Evolutionary conservation across 345 rosid genomes (phyloP).

Genomic region (Populus davidiana): DNA sequence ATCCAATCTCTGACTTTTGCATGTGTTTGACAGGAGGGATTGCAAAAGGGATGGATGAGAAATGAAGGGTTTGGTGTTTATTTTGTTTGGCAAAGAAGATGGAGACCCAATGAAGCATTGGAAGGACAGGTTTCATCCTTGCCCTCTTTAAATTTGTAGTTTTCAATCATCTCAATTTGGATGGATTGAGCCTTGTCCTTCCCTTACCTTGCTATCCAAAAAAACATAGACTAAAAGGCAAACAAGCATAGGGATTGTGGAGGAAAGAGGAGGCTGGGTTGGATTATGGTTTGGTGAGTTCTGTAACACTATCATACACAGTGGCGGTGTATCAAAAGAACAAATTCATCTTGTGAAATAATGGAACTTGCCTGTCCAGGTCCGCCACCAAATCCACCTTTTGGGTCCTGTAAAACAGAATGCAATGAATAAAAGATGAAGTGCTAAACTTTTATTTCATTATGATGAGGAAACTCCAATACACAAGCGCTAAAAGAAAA

Average conservation of each 20-base stretch:
- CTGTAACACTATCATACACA: neutral
- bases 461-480: neutral
- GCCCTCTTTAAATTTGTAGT: neutral
- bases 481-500: neutral
- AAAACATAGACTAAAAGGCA: neutral
- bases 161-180: neutral
- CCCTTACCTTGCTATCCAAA: neutral
- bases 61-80: neutral
- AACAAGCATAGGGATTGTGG: neutral
- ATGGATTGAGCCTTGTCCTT: neutral
- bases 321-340: neutral
- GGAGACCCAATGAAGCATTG: neutral
- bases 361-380: constrained; percentile 85
- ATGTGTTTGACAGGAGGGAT: neutral
- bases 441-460: neutral
- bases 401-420: constrained; percentile 51
- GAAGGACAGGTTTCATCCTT: neutral
- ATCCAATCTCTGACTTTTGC: neutral
- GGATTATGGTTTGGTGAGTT: neutral
- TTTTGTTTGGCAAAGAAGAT: neutral
- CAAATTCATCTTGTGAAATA: constrained; percentile 1
- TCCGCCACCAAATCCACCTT: constrained; percentile 97
- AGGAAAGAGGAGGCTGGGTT: neutral
- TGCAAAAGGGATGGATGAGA: neutral
- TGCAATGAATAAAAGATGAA: neutral